Evolutionary conservation across 1,284 basidiomycete genomes (phyloP), one percentile per base, ranked within the genome.

Genomic region (Naganishia albida): DNA sequence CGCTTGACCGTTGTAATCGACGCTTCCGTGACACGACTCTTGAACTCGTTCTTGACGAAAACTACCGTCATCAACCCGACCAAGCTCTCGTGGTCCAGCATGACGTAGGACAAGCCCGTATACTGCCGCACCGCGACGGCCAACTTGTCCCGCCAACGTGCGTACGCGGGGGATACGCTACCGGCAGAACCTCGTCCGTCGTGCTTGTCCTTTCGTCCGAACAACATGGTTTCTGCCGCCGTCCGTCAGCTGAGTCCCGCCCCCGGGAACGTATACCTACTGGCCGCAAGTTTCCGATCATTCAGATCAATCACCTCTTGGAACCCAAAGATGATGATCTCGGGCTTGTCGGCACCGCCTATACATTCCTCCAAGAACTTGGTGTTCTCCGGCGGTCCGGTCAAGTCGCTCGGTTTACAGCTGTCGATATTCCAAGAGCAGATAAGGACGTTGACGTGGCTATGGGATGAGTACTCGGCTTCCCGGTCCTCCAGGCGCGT

Each of bases 291-390:
- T 78, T 88, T 93, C 68, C 91, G 87, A 72, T 87, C 89, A 70
- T 97, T 93, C 13, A 99, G 84, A 75, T 97, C 93, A 68, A 99
- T 90, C 44, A 97, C 84, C 80, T 98, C 95, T 77, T 99, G 95
- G 74, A 98, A 89, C 1, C 93, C 93, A 75, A 98, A 96, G 1
- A 87, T 85, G 71, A 99, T 88, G 70, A 98, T 87, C 71, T 97
- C 94, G 0, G 94, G 91, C 8, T 82, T 77, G 25, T 88, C 85
- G 28, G 88, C 85, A 67, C 86, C 88, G 2, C 77, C 80, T 18
- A 96, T 81, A 4, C 86, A 85, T 46, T 91, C 84, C 18, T 84
- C 81, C 12, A 96, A 80, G 80, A 95, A 91, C 62, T 82, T 83
- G 50, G 84, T 75, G 72, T 92, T 94, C 30, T 85, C 86, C 1